Percentiles rank a stretch among this genome's conserved stretches.
phyloP scores from a whole-genome alignment of 2,329 filamentous ascomycete species.

The Aspergillus pseudotamarii region DNA sequence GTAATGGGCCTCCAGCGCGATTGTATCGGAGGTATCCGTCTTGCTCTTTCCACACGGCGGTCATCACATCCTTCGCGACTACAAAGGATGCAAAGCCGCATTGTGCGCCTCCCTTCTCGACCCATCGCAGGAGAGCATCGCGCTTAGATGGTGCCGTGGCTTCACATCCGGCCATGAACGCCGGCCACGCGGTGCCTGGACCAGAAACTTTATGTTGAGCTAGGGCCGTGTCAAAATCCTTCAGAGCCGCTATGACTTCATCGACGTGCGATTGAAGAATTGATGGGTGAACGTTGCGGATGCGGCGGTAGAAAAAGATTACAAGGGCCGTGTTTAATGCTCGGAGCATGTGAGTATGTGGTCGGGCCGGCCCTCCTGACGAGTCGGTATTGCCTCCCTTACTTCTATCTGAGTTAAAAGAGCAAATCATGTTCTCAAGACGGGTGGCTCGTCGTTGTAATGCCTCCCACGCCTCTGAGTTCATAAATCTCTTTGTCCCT shows the following conservation, averaged over 20 bases:
- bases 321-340: conserved; percentile 45
- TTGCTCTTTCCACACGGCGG: conserved; percentile 31
- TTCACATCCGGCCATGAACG: conserved; percentile 47
- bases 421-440: conserved; percentile 39
- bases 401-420: conserved; percentile 26
- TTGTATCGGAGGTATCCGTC: conserved; percentile 27
- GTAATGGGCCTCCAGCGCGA: conserved; percentile 23
- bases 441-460: conserved; percentile 32
- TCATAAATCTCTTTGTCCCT: conserved; percentile 9
- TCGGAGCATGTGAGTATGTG: conserved; percentile 38
- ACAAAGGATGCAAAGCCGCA: conserved; percentile 28
- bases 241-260: conserved; percentile 35
- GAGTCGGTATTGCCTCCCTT: conserved; percentile 15
- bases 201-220: conserved; percentile 17
- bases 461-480: conserved; percentile 29
- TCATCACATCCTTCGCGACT: conserved; percentile 32
- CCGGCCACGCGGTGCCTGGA: conserved; percentile 41
- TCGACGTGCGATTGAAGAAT: conserved; percentile 44
- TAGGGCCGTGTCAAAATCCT: conserved; percentile 32
- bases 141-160: conserved; percentile 28
- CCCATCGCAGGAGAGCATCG: conserved; percentile 24
- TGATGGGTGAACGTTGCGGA: conserved; percentile 42
- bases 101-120: conserved; percentile 28
- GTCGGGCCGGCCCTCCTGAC: conserved; percentile 14
- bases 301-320: conserved; percentile 47